Percentiles rank a stretch among this genome's conserved stretches.
phyloP scores from a whole-genome alignment of 805 yeast species.

The Ogataea ganodermae region DNA sequence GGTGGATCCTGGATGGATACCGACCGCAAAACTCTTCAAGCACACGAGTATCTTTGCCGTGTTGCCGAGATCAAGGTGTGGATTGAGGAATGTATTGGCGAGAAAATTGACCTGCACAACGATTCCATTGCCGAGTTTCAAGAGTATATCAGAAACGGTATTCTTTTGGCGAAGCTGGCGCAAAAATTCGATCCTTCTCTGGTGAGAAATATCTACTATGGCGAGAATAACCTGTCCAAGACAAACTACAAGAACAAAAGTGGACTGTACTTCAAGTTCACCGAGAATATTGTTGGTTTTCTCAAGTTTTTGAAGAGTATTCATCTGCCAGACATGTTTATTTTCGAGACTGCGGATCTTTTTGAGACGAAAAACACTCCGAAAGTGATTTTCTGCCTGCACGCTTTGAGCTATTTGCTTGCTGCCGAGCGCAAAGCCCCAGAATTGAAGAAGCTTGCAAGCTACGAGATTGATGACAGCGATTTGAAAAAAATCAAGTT shows the following conservation, averaged over 20 bases:
- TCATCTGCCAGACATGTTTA: conserved; percentile 82
- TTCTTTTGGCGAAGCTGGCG: conserved; percentile 77
- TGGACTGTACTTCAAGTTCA: conserved; percentile 77
- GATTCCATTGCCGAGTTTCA: conserved; percentile 52
- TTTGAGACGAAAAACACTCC: conserved; percentile 92
- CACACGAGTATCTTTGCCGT: conserved; percentile 54
- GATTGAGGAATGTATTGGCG: conserved; percentile 41
- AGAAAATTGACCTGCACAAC: conserved; percentile 30
- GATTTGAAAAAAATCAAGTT: conserved; percentile 73
- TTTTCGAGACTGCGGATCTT: conserved; percentile 89
- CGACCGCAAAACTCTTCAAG: conserved; percentile 30
- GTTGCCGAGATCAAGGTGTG: conserved; percentile 52
- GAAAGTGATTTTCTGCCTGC: conserved; percentile 89
- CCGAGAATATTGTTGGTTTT: conserved; percentile 88
- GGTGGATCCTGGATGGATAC: conserved; percentile 31
- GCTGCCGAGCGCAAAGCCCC: conserved; percentile 61
- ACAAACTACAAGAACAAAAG: conserved; percentile 32
- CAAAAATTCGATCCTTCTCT: conserved; percentile 67
- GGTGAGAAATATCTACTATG: conserved; percentile 56
- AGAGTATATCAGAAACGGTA: conserved; percentile 79
- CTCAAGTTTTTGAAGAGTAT: conserved; percentile 68
- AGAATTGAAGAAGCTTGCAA: conserved; percentile 61
- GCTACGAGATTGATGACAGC: conserved; percentile 59
- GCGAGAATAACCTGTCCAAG: conserved; percentile 34
- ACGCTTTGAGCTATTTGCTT: conserved; percentile 79